phyloP scores from a whole-genome alignment of 177 flowering plant species.

The Vitis hybrid region DNA sequence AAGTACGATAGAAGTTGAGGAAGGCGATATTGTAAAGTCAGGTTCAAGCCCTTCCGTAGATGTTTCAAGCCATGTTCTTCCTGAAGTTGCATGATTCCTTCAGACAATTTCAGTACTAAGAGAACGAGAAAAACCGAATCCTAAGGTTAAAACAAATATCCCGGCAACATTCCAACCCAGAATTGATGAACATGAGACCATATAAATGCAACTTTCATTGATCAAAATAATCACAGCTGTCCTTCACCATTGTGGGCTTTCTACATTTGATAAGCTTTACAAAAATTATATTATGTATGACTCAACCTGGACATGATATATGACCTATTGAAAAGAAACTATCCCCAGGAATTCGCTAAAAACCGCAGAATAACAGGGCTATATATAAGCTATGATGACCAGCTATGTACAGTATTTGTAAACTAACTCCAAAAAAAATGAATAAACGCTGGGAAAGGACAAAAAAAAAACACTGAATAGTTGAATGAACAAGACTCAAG shows the following conservation, averaged over 20 bases:
- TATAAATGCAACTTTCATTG: constrained; percentile 14
- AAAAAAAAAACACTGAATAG: background rate
- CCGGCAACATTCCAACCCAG: background rate
- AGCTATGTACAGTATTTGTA: constrained; percentile 22
- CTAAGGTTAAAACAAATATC: too few species aligned
- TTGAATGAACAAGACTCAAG: constrained; percentile 3
- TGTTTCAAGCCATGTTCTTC: too few species aligned
- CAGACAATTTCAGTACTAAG: too few species aligned
- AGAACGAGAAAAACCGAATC: too few species aligned
- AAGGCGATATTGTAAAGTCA: too few species aligned
- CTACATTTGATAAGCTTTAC: constrained; percentile 20
- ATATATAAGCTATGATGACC: constrained; percentile 2
- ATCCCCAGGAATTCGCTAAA: constrained; percentile 35
- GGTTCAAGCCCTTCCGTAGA: too few species aligned
- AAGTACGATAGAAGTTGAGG: too few species aligned
- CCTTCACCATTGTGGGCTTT: constrained; percentile 9
- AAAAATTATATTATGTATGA: constrained; percentile 6
- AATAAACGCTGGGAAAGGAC: too few species aligned
- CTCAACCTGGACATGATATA: constrained; percentile 2
- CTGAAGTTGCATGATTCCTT: too few species aligned
- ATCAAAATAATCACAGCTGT: constrained; percentile 9
- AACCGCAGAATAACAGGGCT: constrained; percentile 29
- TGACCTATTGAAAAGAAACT: constrained; percentile 10
- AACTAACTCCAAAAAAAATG: constrained; percentile 1
- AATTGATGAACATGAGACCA: background rate